Base-by-base conservation (phyloP, 176 grass and related monocot species). In the Panicum miliaceum region DNA sequence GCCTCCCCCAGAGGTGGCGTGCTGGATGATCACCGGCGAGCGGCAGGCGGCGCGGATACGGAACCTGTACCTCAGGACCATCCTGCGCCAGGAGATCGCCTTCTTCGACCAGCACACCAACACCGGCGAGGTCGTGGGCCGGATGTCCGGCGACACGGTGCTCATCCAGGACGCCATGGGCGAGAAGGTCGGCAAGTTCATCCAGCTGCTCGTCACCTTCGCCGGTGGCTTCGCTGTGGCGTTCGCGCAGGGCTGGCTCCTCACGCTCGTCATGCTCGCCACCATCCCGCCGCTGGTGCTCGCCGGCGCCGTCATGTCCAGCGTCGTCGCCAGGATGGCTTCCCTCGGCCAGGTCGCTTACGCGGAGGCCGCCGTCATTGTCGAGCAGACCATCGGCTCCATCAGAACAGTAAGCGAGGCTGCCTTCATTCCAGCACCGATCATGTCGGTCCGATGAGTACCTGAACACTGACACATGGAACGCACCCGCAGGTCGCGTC, bases 101-200 rank as follows among this genome's bases (percentile, higher is more conserved):
- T 95, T 88, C 53, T 95, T 92, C 64, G 93, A 95, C 82, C 81
- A 64, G 60, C 48, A 88, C 81, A 83, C 87, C 0, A 92, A 52
- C 63, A 92, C 93, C 10, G 93, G 93, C 18, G 90, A 92, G 81
- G 90, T 95, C 3, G 60, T 95, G 13, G 90, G 71, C 14, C 62
- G 90, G 75, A 95, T 95, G 90, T 92, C 93, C 0, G 90, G 93
- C 15, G 93, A 95, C 77, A 95, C 93, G 3, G 87, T 92, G n/a
- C 85, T 95, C 15, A 92, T 95, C 89, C 93, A 95, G 84, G 90
- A 95, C 27, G 93, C 93, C 73, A 95, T 95, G 85, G 93, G 93
- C 0, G 90, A 95, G 73, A 92, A 95, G 85, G 93, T 95, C 53
- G 92, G 87, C 29, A 94, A 89, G 79, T 94, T 90, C 77, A 7